Evolutionary conservation across 2,329 filamentous ascomycete species (phyloP), one percentile per base, ranked within the genome.

Genomic region (Diaporthe helianthi): DNA sequence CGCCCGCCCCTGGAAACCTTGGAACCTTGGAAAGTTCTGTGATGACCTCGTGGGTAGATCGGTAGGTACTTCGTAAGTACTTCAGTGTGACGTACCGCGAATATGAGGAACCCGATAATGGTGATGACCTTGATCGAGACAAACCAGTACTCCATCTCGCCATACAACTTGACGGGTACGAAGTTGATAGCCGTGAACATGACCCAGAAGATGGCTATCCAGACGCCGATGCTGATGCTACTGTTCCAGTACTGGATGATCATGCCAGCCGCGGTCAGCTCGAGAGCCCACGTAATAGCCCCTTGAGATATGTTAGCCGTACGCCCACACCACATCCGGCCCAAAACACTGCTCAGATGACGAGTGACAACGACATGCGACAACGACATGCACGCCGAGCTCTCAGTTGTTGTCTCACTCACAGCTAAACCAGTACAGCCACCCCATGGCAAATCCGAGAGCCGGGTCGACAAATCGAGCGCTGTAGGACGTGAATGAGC

Each of bases 401-500:
- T n/a, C n/a, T n/a, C n/a, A n/a, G n/a, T n/a, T n/a, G n/a, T n/a
- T n/a, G n/a, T n/a, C n/a, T n/a, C n/a, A n/a, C 75, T 69, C 61
- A 76, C 90, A 94, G 46, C 86, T 90, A 76, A 93, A 93, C 90
- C 90, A 94, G 80, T 94, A 94, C 70, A 93, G 89, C 92, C 92
- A 94, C 24, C 92, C 92, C 85, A 94, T 91, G 24, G 91, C 86
- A 75, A 94, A 94, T 9, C 91, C 91, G 58, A 93, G 82, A 68
- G 89, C 89, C 13, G 88, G 89, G 75, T 92, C 89, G 72, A 93
- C 85, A 74, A 95, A 93, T 22, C 92, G 90, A 47, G 89, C 86
- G 26, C 92, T 91, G 75, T 94, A 95, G 47, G 89, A 85, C 36
- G 91, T 92, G 77, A 94, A 94, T 44, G 91, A 90, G 70, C 92